Base-by-base conservation (phyloP, 2,329 filamentous ascomycete species). In the Sclerotinia sclerotiorum region DNA sequence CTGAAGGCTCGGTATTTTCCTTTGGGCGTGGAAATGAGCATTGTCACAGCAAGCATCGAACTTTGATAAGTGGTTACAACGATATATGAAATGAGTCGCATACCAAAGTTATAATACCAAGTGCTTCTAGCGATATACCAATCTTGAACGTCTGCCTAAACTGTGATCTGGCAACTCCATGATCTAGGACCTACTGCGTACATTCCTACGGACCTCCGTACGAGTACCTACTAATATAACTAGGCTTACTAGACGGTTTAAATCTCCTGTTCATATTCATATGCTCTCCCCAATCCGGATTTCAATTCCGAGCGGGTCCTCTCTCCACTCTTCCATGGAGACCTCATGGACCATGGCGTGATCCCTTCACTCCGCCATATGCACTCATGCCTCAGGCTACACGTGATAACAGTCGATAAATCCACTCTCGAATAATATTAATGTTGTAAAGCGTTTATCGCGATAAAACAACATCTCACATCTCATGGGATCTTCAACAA, bases 371-470 rank as follows among this genome's bases (percentile, higher is more conserved):
- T 60, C 24, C 57, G 57, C 27, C 24, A 60, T 5, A 57, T 61
- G 57, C 19, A 61, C 24, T 1, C 0, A 24, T 61, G 57, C 57
- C 57, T 61, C 27, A 61, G 57, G 57, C 7, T 3, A 0, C 0
- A 1, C 0, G 3, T 32, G 57, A 61, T 48, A 61, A 61, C 27
- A n/a, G 2, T 48, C 5, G 2, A 61, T 13, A 44, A 35, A 61
- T 60, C 39, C 42, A 2, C 42, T 48, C 29, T 61, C 57, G 27
- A 48, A 32, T 10, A 61, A 61, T 61, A 61, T 32, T 48, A 17
- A n/a, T 48, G 1, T 48, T 19, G 42, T 48, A n/a, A 61, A 61
- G 57, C 57, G 57, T 61, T 61, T 61, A 61, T 61, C 57, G 57
- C 57, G 57, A 61, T 35, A 48, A 61, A 46, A 61, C 44, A 32